Base-by-base conservation (phyloP, 306 rosid genomes). In the Vicia sativa region DNA sequence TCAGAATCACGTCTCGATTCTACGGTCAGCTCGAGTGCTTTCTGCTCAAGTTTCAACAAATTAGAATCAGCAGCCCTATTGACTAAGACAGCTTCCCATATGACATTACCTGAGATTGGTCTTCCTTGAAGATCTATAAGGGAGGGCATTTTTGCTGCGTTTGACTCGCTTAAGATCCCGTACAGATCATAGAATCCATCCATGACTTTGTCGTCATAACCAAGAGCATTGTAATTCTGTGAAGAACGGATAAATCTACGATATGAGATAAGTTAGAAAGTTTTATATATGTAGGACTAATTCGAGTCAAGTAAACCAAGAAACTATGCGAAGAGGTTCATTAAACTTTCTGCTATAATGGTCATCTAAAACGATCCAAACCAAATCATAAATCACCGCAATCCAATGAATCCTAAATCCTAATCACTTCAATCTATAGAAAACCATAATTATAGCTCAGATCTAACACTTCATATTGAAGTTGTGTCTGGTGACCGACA, bases 141-240 rank as follows among this genome's bases (percentile, higher is more conserved):
- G 68, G 97, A 85, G 77, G 99, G 99, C 92, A 93, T 93, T 83
- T 79, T 83, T 54, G 87, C 84, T 26, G 86, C 74, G 71, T 78
- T 76, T 35, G 87, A 85, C 65, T 79, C 89, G 0, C 75, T 82
- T 81, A 86, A 67, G 67, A 82, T 80, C 81, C 97, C 97, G 63
- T 88, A 90, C 34, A 93, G 87, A 78, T 93, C 97, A 78, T 93
- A 93, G 85, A 93, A 93, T 70, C 96, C 99, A 76, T 93, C 96
- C 89, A 93, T 41, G 77, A 88, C 78, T 93, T 88, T 88, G 86
- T 93, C 99, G 73, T 93, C 99, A 70, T 85, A 93, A 79, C 97
- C 81, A 78, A 93, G 96, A 82, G 89, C 80, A 81, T 85, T 88
- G 87, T 90, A 93, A 90, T 88, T 93, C 99, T 93, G 97, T 81